Evolutionary conservation across 169 alveolate genomes (phyloP).

Genomic region (Plasmodium inui): DNA sequence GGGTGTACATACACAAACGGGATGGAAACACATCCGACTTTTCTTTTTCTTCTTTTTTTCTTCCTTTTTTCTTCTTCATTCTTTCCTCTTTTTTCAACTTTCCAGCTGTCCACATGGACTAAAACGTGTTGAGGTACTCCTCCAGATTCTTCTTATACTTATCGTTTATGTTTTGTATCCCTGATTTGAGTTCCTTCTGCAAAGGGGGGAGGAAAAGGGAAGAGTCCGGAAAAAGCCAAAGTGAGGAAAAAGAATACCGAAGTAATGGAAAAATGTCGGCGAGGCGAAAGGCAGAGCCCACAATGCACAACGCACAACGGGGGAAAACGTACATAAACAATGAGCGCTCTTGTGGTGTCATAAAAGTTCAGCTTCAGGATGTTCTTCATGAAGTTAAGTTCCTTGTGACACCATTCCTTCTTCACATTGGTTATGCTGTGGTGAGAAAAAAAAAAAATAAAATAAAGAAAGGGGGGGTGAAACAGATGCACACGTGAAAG

Average conservation of each 20-base stretch:
- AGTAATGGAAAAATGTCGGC: background rate
- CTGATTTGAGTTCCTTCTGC: constrained; percentile 56
- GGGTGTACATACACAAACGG: background rate
- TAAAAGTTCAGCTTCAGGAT: constrained; percentile 46
- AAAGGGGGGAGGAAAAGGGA: background rate
- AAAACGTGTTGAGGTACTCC: constrained; percentile 34
- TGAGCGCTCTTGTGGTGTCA: constrained; percentile 67
- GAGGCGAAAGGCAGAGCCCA: too few relatives aligned
- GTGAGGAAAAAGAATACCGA: background rate
- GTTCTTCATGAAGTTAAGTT: constrained; percentile 64
- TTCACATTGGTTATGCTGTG: constrained; percentile 55
- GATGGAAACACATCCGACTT: background rate
- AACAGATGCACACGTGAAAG: background rate
- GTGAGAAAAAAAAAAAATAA: background rate
- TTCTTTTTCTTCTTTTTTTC: constrained; percentile 1
- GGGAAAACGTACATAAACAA: constrained; percentile 42
- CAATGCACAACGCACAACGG: background rate
- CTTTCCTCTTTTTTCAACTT: background rate
- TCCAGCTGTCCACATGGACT: background rate
- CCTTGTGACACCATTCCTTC: constrained; percentile 73
- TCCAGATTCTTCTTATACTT: constrained; percentile 41
- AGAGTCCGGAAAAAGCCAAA: background rate
- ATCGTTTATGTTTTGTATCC: constrained; percentile 58
- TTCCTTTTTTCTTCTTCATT: background rate
- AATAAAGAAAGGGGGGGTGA: background rate